Evolutionary conservation across 305 asterid genomes (phyloP).

Genomic region (Plantago rigida): DNA sequence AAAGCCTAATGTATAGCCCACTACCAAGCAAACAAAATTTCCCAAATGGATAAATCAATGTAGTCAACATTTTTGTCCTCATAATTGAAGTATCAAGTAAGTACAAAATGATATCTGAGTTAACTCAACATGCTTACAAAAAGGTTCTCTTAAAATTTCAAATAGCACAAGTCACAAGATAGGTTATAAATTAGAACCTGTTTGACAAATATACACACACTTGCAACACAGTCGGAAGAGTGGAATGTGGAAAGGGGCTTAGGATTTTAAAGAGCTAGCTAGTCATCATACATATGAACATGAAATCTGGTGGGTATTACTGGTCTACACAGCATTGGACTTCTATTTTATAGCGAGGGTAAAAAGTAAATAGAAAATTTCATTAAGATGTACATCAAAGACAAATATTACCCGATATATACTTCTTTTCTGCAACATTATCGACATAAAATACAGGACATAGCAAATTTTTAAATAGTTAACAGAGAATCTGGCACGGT

Average conservation of each 20-base stretch:
- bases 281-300: too few species aligned
- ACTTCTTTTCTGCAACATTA: conserved; percentile 1
- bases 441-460: neutral
- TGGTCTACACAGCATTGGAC: too few species aligned
- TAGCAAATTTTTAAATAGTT: neutral
- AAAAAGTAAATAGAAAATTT: neutral
- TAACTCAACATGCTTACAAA: neutral
- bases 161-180: neutral
- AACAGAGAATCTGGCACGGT: neutral
- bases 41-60: conserved; percentile 14
- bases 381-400: neutral
- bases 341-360: too few species aligned
- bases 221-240: too few species aligned
- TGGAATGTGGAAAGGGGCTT: too few species aligned
- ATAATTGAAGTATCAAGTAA: neutral
- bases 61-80: neutral
- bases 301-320: too few species aligned
- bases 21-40: conserved; percentile 6
- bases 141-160: neutral
- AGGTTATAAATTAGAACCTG: too few species aligned
- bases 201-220: too few species aligned
- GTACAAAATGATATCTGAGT: too few species aligned
- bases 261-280: too few species aligned
- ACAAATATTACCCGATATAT: neutral
- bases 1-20: conserved; percentile 1